Conservation (phyloP, 495 filamentous ascomycete species). For the Zalerion maritima region DNA sequence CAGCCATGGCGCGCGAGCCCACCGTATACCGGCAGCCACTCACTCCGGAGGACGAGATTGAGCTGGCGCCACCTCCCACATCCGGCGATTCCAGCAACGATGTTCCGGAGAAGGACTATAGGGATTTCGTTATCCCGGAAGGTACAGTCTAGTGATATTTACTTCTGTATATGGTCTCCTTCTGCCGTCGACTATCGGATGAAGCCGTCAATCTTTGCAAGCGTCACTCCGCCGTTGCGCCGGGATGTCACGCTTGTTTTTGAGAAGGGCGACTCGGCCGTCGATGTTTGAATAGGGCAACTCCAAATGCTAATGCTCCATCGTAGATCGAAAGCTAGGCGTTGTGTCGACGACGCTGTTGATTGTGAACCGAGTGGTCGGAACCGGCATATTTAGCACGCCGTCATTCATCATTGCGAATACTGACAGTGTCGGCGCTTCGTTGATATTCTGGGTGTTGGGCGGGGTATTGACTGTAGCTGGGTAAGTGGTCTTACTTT, state of each 20-base stretch:
- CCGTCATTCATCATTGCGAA: conserved; percentile 13
- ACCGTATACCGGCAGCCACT: conserved; percentile 22
- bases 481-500: conserved; percentile 7
- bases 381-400: conserved; percentile 17
- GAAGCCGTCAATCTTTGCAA: no score
- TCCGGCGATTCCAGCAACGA: conserved; percentile 8
- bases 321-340: conserved; percentile 17
- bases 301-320: not conserved
- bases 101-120: conserved; percentile 14
- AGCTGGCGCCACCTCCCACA: conserved; percentile 14
- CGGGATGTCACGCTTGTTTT: no score
- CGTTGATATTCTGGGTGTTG: conserved; percentile 23
- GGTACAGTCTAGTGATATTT: no score
- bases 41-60: conserved; percentile 13
- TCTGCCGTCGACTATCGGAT: no score
- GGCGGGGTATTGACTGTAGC: conserved; percentile 25
- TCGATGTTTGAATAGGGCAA: no score
- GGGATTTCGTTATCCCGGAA: conserved; percentile 23
- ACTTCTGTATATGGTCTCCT: no score
- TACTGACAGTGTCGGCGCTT: conserved; percentile 19
- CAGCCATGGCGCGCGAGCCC: conserved; percentile 17
- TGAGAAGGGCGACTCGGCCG: no score
- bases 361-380: conserved; percentile 20
- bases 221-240: no score
- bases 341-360: conserved; percentile 19